Evolutionary conservation across 371 early-diverging fungal species (phyloP), one percentile per base, ranked within the genome.

Genomic region (Nosema muscidifuracis): DNA sequence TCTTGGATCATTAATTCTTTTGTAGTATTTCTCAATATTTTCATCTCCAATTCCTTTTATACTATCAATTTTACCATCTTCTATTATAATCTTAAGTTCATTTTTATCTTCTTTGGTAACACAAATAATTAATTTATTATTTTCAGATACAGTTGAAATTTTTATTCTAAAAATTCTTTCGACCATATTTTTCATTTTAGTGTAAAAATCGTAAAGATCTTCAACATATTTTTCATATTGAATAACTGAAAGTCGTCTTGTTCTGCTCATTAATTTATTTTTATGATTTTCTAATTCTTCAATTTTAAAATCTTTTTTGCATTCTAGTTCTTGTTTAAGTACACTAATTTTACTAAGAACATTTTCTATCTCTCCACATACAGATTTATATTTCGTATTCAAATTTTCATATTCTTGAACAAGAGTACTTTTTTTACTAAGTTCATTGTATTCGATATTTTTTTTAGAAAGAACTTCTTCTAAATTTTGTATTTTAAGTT

Each of bases 161-260:
- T 66, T 13, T 24, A 34, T 36, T 26, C 9, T 34, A 55, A 26
- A 38, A 66, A 66, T 34, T 38, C 38, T 55, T 66, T 53, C 33
- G 36, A 53, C 51, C 51, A 51, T 53, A 30, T 36, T 26, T 51
- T 12, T 53, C 20, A 57, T 31, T 30, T 51, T 47, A 16, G 56
- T 62, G 22, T 80, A 64, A 77, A 77, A 80, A 43, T 31, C 44
- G 34, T 71, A 76, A 2, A 75, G 51, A 65, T 80, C 77, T 26
- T 80, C 77, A 15, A 80, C 60, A 40, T 75, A 53, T 31, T 69
- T 75, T 22, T 77, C 77, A 34, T 62, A 68, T 15, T 66, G 62
- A 34, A 71, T 68, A 24, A 65, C 40, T 3, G 77, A 80, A 18
- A 72, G 51, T 65, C 80, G 56, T 56, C 57, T 75, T 34, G 71